Evolutionary conservation across 208 protist species (phyloP), one percentile per base, ranked within the genome.

Genomic region (Acanthamoeba sp.): DNA sequence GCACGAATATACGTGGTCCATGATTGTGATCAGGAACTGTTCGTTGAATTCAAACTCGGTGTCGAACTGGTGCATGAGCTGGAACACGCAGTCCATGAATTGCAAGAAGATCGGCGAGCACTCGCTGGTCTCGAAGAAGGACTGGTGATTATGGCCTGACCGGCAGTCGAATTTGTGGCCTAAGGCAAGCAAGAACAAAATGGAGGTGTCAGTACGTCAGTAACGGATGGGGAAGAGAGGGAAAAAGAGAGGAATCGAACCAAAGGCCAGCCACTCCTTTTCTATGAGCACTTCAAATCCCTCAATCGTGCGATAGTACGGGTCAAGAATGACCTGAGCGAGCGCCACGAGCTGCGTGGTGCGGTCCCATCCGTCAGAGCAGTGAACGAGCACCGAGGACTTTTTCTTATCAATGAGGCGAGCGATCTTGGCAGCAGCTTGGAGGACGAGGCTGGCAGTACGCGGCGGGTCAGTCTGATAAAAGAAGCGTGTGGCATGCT

Each of bases 251-350:
- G 40, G 36, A 50, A 9, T 42, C 29, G 38, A 85, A 94, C 99
- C 99, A 95, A 98, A 99, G 10, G 95, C 71, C 14, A 99, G 73
- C 98, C 98, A 99, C 27, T 99, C 99, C 94, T 99, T 99, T 73
- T 98, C 98, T 38, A 99, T 97, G 5, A 99, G 94, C 0, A 97
- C 94, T 10, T 93, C 42, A 59, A 97, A 97, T 1, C 97, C 97
- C 36, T 95, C 85, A 18, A 97, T 94, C 1, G 96, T 98, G n/a
- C 98, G 95, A 94, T 99, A 99, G 95, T 97, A 98, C 4, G 98
- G 97, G 94, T 99, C 99, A 3, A 99, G 89, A 20, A 99, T 89
- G 32, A 99, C 24, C 95, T 98, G 94, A 16, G 98, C 82, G 0
- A 99, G 95, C 1, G 98, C 95, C 38, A 91, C 95, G 12, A 97